These are phyloP conservation scores for Yarrowia sp. DNA, from an alignment of 805 yeast genomes.

Conservation along the genomic window DNA sequence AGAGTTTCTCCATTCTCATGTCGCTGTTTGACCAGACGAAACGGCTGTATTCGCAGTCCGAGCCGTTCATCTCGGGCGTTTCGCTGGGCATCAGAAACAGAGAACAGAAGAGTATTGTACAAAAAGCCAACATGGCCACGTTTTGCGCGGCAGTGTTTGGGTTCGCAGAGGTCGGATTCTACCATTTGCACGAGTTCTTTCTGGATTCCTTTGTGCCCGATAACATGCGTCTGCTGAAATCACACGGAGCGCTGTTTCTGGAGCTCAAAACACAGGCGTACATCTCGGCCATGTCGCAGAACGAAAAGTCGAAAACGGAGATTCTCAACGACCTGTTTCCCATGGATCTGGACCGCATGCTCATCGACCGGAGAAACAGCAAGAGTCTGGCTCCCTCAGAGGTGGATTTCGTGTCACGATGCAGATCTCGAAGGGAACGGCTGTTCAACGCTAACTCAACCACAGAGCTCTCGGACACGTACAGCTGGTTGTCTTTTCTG, in stretches of 20 bases:
- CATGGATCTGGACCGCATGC: slow-evolving; percentile 58
- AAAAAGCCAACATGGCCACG: slow-evolving; percentile 87
- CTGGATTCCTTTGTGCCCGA: slow-evolving; percentile 86
- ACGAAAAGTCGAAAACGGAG: slow-evolving; percentile 66
- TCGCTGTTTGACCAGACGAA: slow-evolving; percentile 80
- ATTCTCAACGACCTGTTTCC: slow-evolving; percentile 82
- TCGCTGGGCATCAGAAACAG: slow-evolving; percentile 53
- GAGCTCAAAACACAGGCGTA: slow-evolving; percentile 96
- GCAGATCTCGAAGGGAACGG: slow-evolving; percentile 71
- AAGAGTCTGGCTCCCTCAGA: slow-evolving; percentile 72
- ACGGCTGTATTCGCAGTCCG: slow-evolving; percentile 65
- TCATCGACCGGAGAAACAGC: slow-evolving; percentile 48
- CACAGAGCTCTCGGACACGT: slow-evolving; percentile 67
- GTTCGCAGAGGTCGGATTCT: slow-evolving; percentile 84
- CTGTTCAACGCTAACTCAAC: slow-evolving; percentile 57
- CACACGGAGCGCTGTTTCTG: slow-evolving; percentile 78
- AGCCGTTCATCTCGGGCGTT: slow-evolving; percentile 73
- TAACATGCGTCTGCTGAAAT: slow-evolving; percentile 68
- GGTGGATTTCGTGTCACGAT: slow-evolving; percentile 74
- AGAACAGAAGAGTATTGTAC: slow-evolving; percentile 63
- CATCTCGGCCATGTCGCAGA: slow-evolving; percentile 77
- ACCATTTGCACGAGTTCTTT: slow-evolving; percentile 82
- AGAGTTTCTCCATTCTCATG: slow-evolving; percentile 68
- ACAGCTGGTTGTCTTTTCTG: slow-evolving; percentile 86
- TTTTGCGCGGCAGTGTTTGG: slow-evolving; percentile 88